A percentile compares a stretch with the other conserved stretches of the same genome.
These are phyloP conservation scores for Penicillium atrosanguineum DNA, from an alignment of 495 filamentous ascomycete genomes.

Conservation along the genomic window DNA sequence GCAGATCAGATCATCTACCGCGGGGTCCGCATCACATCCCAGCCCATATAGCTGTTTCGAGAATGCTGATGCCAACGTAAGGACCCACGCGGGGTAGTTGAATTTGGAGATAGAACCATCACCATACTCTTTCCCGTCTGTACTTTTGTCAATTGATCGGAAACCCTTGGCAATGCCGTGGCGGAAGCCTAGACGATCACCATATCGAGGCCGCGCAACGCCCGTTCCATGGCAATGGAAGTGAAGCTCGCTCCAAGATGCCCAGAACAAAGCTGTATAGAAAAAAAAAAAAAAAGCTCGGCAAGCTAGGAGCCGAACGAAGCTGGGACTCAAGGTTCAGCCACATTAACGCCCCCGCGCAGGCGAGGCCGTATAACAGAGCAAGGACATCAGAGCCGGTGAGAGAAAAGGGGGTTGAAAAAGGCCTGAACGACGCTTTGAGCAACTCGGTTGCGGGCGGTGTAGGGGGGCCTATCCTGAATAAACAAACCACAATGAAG, in stretches of 20 bases:
- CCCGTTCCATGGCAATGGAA: background rate
- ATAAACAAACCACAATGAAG: background rate
- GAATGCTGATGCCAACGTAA: background rate
- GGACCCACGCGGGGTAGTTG: slow-evolving; percentile 9
- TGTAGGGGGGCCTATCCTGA: background rate
- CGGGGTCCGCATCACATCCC: background rate
- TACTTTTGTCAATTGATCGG: slow-evolving; percentile 1
- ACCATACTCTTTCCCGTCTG: background rate
- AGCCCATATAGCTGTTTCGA: background rate
- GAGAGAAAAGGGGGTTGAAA: slow-evolving; percentile 14
- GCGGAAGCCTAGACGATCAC: slow-evolving; percentile 5
- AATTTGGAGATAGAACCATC: background rate
- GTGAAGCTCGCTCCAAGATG: slow-evolving; percentile 2
- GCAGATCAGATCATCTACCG: slow-evolving; percentile 3
- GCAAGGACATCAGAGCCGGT: slow-evolving; percentile 8
- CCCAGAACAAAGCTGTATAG: background rate
- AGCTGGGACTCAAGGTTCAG: slow-evolving; percentile 20
- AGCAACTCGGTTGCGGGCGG: slow-evolving; percentile 5
- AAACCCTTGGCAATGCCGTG: background rate
- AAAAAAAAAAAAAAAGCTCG: background rate
- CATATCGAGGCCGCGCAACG: background rate
- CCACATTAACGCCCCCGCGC: slow-evolving; percentile 20
- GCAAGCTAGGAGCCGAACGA: slow-evolving; percentile 5
- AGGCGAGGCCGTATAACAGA: slow-evolving; percentile 3
- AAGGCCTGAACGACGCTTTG: background rate